Conservation (phyloP, 2,329 filamentous ascomycete species). For the Cordyceps cateniannulata region DNA sequence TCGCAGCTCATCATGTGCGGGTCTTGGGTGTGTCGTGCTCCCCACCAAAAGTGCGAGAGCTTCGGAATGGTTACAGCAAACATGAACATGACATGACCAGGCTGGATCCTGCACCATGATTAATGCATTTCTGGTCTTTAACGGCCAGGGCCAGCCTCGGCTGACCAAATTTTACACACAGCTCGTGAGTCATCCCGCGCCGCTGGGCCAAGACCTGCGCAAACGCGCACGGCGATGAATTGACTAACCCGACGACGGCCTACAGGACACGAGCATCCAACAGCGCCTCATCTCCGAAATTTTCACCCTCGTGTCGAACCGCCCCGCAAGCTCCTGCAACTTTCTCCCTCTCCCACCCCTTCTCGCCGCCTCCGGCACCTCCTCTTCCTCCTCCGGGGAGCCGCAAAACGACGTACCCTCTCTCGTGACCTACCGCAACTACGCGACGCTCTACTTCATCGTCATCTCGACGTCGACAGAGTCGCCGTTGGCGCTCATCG, state of each 20-base stretch:
- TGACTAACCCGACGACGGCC: background rate
- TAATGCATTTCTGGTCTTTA: slow-evolving; percentile 97
- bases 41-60: background rate
- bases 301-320: slow-evolving; percentile 89
- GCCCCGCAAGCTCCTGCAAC: slow-evolving; percentile 89
- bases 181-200: slow-evolving; percentile 49
- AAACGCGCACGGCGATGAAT: background rate
- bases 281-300: slow-evolving; percentile 96
- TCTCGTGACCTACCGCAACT: slow-evolving; percentile 95
- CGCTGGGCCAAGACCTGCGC: background rate
- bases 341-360: slow-evolving; percentile 77
- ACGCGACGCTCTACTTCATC: slow-evolving; percentile 98
- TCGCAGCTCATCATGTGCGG: slow-evolving; percentile 12
- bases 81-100: slow-evolving; percentile 17
- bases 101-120: slow-evolving; percentile 61
- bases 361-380: slow-evolving; percentile 55
- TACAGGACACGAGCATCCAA: slow-evolving; percentile 90
- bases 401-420: slow-evolving; percentile 79
- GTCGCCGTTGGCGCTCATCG: slow-evolving; percentile 88
- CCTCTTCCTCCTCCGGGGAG: slow-evolving; percentile 56
- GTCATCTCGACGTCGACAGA: slow-evolving; percentile 95
- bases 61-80: background rate
- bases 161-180: slow-evolving; percentile 99
- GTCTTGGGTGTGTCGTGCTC: background rate
- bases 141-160: slow-evolving; percentile 92